Conservation (phyloP, 202 grass and related monocot genomes). For the Schoenoplectus triqueter region DNA sequence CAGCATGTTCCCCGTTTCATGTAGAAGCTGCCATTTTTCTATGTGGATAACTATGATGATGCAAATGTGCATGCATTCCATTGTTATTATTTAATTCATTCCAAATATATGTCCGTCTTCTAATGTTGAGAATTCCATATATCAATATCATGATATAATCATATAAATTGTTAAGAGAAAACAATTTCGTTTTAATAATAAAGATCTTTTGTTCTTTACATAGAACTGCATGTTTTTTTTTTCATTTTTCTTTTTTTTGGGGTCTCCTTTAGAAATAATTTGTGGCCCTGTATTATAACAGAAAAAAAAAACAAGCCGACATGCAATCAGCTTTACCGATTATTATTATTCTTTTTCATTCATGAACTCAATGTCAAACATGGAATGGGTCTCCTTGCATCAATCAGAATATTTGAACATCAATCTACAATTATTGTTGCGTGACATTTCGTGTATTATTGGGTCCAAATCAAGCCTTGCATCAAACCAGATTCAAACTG, state of each 20-base stretch:
- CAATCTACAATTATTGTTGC: background rate
- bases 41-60: constrained; percentile 22
- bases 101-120: background rate
- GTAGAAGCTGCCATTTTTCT: constrained; percentile 33
- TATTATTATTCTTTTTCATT: background rate
- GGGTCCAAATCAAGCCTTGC: constrained; percentile 22
- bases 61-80: background rate
- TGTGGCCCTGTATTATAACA: background rate
- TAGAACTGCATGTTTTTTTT: background rate
- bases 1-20: constrained; percentile 29
- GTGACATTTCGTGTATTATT: constrained; percentile 13
- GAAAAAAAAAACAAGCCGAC: background rate
- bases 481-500: background rate
- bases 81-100: constrained; percentile 1
- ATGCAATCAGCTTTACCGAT: background rate
- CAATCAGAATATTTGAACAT: background rate
- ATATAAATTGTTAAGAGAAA: constrained; percentile 2
- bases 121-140: background rate
- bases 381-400: constrained; percentile 11
- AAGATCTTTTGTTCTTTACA: background rate
- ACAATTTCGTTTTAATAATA: background rate
- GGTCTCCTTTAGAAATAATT: background rate
- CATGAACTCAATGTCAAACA: background rate
- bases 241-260: background rate
- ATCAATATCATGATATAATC: background rate